Conservation (phyloP, 1,139 yeast genomes). For the Meyerozyma athensensis region DNA sequence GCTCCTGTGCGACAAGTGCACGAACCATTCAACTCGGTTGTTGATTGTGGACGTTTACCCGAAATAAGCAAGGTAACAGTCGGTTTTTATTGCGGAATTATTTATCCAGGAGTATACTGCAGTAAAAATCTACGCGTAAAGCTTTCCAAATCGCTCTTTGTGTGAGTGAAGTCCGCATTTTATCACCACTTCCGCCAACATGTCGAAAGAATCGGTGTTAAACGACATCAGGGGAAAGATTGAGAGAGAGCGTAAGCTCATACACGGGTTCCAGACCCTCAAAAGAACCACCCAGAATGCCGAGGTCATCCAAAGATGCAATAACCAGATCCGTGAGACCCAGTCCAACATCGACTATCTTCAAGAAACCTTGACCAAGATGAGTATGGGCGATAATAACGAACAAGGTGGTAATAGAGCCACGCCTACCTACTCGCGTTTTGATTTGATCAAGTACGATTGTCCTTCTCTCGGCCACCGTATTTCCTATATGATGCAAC, state of each 20-base stretch:
- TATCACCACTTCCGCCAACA: not conserved
- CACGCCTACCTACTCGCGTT: slow-evolving; percentile 51
- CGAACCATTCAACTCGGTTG: not conserved
- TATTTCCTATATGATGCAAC: slow-evolving; percentile 92
- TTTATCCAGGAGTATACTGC: not conserved
- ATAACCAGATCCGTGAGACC: slow-evolving; percentile 85
- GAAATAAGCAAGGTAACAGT: no score
- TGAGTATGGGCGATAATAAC: slow-evolving; percentile 24
- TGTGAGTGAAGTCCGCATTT: not conserved
- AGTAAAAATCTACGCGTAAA: not conserved
- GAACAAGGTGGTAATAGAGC: slow-evolving; percentile 11
- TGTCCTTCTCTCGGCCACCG: slow-evolving; percentile 95
- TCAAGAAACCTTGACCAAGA: slow-evolving; percentile 67
- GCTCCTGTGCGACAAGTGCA: slow-evolving; percentile 1
- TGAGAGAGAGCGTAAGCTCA: slow-evolving; percentile 81
- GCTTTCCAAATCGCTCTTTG: not conserved
- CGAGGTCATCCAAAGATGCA: slow-evolving; percentile 85
- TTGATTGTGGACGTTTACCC: not conserved
- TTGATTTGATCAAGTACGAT: slow-evolving; percentile 86
- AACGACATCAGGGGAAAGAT: slow-evolving; percentile 75
- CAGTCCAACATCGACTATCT: slow-evolving; percentile 86
- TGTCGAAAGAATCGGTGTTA: slow-evolving; percentile 29
- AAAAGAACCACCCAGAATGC: slow-evolving; percentile 74
- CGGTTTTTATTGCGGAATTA: no score
- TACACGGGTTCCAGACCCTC: slow-evolving; percentile 79